phyloP scores from a whole-genome alignment of 192 early-diverging fungal genomes.

The Blastocladiella britannica region DNA sequence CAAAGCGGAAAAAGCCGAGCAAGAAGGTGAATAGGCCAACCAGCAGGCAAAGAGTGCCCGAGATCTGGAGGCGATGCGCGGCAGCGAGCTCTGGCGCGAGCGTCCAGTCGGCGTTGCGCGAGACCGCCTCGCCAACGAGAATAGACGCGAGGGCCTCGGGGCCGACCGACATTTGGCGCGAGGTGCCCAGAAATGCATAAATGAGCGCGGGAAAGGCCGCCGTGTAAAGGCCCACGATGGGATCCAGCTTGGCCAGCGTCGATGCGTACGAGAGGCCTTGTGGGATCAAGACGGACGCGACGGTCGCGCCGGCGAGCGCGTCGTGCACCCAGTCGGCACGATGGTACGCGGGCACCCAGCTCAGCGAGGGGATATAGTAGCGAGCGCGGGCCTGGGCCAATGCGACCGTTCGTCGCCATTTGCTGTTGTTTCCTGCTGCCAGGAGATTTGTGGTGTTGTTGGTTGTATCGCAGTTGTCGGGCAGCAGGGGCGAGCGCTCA shows the following conservation, averaged over 20 bases:
- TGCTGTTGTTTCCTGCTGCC: too few species aligned
- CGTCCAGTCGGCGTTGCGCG: too few species aligned
- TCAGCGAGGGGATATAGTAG: slow-evolving; percentile 84
- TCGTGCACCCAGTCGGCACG: slow-evolving; percentile 14
- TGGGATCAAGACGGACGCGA: slow-evolving; percentile 52
- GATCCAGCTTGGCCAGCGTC: slow-evolving; percentile 57
- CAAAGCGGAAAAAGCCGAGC: slow-evolving; percentile 85
- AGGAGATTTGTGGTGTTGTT: too few species aligned
- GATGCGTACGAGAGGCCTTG: slow-evolving; percentile 75
- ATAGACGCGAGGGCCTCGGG: slow-evolving; percentile 86
- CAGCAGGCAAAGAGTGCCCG: slow-evolving; percentile 56
- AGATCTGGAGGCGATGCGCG: too few species aligned
- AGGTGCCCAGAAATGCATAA: slow-evolving; percentile 84
- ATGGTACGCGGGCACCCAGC: slow-evolving; percentile 76
- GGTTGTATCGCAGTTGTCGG: too few species aligned
- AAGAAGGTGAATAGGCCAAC: slow-evolving; percentile 86
- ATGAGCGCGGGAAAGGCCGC: slow-evolving; percentile 60
- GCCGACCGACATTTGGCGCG: slow-evolving; percentile 79
- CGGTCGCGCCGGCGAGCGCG: not conserved
- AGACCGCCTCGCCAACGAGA: slow-evolving; percentile 51
- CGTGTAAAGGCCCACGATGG: slow-evolving; percentile 81
- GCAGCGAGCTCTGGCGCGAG: too few species aligned
- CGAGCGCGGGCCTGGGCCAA: slow-evolving; percentile 44
- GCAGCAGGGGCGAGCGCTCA: too few species aligned
- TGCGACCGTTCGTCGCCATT: too few species aligned